Evolutionary conservation across 1,139 yeast genomes (phyloP).

Genomic region (Nakaseomyces kungkrabaensis): DNA sequence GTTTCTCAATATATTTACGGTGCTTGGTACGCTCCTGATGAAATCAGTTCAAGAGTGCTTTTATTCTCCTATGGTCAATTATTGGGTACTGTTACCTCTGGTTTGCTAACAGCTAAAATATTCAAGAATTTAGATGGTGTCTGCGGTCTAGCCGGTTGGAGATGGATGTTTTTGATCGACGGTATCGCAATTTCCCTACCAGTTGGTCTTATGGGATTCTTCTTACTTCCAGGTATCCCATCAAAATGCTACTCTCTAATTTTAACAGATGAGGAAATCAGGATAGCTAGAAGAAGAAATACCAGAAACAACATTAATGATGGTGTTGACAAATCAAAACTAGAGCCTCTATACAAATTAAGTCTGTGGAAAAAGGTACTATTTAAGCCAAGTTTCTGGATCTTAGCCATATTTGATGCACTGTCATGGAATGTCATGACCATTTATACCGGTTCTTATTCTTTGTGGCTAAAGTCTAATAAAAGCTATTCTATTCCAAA

Average conservation of each 20-base stretch:
- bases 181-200: constrained; percentile 45
- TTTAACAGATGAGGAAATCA: constrained; percentile 47
- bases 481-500: constrained; percentile 33
- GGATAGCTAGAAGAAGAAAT: constrained; percentile 46
- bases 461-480: constrained; percentile 43
- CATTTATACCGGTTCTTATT: constrained; percentile 43
- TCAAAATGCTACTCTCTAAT: constrained; percentile 45
- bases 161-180: constrained; percentile 66
- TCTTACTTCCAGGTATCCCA: constrained; percentile 63
- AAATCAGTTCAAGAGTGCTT: constrained; percentile 51
- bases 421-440: constrained; percentile 56
- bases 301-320: constrained; percentile 32
- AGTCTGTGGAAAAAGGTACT: constrained; percentile 42
- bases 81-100: constrained; percentile 53
- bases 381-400: constrained; percentile 48
- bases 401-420: constrained; percentile 43
- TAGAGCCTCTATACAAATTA: constrained; percentile 25
- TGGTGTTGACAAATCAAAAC: constrained; percentile 20
- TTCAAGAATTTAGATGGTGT: constrained; percentile 38
- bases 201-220: constrained; percentile 54
- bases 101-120: constrained; percentile 55
- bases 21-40: constrained; percentile 50
- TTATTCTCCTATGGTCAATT: constrained; percentile 52
- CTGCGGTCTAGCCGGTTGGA: constrained; percentile 52
- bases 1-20: constrained; percentile 55